Percentiles rank a stretch among this genome's conserved stretches.
Evolutionary conservation across 495 filamentous ascomycete species (phyloP).

Genomic region (Penicilliopsis zonata): DNA sequence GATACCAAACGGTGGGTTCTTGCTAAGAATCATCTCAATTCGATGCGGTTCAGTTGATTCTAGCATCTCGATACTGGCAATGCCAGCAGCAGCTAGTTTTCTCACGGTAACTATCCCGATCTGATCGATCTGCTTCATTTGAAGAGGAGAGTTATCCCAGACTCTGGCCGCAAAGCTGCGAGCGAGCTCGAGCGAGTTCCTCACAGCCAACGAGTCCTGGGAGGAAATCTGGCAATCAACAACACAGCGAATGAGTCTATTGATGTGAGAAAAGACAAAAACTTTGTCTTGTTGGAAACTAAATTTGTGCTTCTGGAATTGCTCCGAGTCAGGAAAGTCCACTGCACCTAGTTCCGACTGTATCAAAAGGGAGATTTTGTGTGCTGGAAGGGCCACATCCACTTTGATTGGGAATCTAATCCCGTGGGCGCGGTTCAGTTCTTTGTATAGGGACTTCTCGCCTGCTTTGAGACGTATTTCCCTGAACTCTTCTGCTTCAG

Average conservation of each 20-base stretch:
- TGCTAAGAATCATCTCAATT: constrained; percentile 67
- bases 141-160: constrained; percentile 78
- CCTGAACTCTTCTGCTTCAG: constrained; percentile 66
- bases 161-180: constrained; percentile 66
- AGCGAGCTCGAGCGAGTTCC: constrained; percentile 65
- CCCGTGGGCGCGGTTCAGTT: constrained; percentile 61
- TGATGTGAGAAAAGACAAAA: constrained; percentile 60
- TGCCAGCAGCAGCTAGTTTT: constrained; percentile 60
- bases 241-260: constrained; percentile 69
- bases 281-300: constrained; percentile 58
- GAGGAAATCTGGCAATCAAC: constrained; percentile 69
- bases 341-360: constrained; percentile 69
- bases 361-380: constrained; percentile 82
- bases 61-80: constrained; percentile 61
- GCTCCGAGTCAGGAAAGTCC: constrained; percentile 54
- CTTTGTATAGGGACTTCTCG: constrained; percentile 68
- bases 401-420: constrained; percentile 75
- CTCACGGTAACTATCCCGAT: constrained; percentile 67
- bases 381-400: constrained; percentile 53
- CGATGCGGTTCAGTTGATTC: constrained; percentile 50
- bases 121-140: constrained; percentile 80
- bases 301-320: constrained; percentile 45
- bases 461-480: constrained; percentile 62
- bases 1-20: constrained; percentile 73
- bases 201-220: constrained; percentile 52